Base-by-base conservation (phyloP, 2,329 filamentous ascomycete genomes). In the Epichloe aotearoae region DNA sequence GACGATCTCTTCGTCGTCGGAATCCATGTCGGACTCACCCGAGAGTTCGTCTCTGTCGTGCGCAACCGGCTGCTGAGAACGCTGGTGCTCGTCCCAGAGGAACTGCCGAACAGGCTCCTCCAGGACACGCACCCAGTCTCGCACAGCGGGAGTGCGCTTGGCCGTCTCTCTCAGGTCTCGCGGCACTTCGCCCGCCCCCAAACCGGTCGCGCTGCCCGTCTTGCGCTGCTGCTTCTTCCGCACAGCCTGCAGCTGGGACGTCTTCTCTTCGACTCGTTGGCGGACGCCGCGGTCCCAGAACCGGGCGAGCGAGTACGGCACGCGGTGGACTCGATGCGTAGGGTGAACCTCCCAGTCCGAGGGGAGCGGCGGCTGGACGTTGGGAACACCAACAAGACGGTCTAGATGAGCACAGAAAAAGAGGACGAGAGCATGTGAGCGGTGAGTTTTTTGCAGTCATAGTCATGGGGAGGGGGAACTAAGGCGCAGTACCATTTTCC, bases 231-330 rank as follows among this genome's bases (percentile, higher is more conserved):
- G 70, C 57, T 64, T 71, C 70, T 68, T 76, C 61, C 68, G 74
- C 62, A 62, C 66, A 52, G 59, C 65, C 61, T 60, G 71, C 51
- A 61, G 67, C 12, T 61, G 65, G 11, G 66, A 61, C 26, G 65
- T 69, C 61, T 71, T 71, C 20, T 72, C 68, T 53, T 77, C 74
- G 53, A 73, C 73, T 55, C 69, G 73, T 58, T 77, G 66, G 23
- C 73, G 73, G 46, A 72, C 61, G 50, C 72, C 67, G 50, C 64
- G 64, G 59, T 95, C 89, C 88, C 89, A 95, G 55, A 88, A 79
- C 15, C 85, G 80, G 2, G 91, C 91, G 50, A 96, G 75, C 62
- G 91, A 89, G 71, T 97, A 97, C 0, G 90, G 93, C 15, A 96
- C 82, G 53, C 77, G 72, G 60, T 84, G 82, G 47, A 88, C 77